Evolutionary conservation across 768 basidiomycete genomes (phyloP), one percentile per base, ranked within the genome.

Genomic region (Udeniomyces megalosporus): DNA sequence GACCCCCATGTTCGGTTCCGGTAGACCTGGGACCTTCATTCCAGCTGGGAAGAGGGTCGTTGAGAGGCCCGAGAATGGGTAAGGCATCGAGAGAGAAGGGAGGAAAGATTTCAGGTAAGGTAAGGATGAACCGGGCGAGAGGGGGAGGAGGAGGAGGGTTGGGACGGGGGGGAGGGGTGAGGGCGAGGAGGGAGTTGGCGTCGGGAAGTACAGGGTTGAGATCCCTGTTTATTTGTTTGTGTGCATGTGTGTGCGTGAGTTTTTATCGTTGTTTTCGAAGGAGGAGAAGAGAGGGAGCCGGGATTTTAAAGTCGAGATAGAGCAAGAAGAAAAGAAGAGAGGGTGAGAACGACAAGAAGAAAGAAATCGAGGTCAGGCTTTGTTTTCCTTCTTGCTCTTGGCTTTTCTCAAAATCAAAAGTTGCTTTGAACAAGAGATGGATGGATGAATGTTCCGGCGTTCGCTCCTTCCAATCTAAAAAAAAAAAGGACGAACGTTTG

Each of bases 71-170:
- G 50, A 15, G 47, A 50, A 20, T 20, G 58, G 58, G 51, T 35
- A 31, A 49, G 50, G 58, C 50, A 22, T 7, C 29, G 15, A 7
- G 62, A 63, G 42, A 58, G 35, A 6, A 56, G 62, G 62, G n/a
- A 63, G 54, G 46, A 63, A 57, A 24, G 56, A 58, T 15, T 54
- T 50, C 15, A 63, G 35, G 62, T 63, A 63, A 1, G 62, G 62
- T 11, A 63, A 56, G 26, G 62, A 63, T 12, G 62, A 63, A 22
- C 62, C 62, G 3, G 62, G 62, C 15, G 62, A 56, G 38, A 63
- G 56, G 26, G 62, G 62, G 29, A 63, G 48, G 34, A 63, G 57
- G 28, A 63, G 56, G 24, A 63, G 62, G 42, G 55, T 42, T 42
- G 38, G 38, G 38, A 42, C 17, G 38, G 38, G 56, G 26, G 62